Evolutionary conservation across 2,329 filamentous ascomycete genomes (phyloP), one percentile per base, ranked within the genome.

Genomic region (Aspergillus sp.): DNA sequence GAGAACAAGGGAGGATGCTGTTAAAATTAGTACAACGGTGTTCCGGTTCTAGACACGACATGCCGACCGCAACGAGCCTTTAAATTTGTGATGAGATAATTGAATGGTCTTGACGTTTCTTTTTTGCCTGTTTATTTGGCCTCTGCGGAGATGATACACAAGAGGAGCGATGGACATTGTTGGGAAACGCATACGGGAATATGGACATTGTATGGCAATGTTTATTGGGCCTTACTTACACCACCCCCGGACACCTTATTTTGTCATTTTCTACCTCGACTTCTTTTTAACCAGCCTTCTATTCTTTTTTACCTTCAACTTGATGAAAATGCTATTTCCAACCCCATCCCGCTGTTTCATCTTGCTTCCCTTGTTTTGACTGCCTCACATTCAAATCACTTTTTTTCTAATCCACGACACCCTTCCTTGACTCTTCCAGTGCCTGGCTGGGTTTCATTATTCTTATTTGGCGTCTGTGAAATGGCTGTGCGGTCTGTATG

Each of bases 1-100:
- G 85, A 90, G 68, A 83, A 85, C 70, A 93, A 96, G 84, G 67
- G 70, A 63, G 75, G 75, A 65, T 77, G 75, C 70, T 77, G 75
- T 67, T 77, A 76, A 63, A 31, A 65, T 52, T 45, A 40, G 17
- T 27, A 50, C 43, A 37, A 44, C 46, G 40, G 50, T 61, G 44
- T 57, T 58, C 57, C 52, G 52, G 45, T 55, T 58, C 58, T 58
- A 56, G 60, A 60, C 66, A 66, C 46, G 66, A 65, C 52, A 66
- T 64, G 64, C 66, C 66, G 65, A 66, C 63, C 63, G 70, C 67
- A 66, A 72, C 68, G 70, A 73, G 55, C 65, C 69, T 70, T 31
- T 72, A 68, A 65, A 69, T 71, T 70, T 73, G 67, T 68, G 66
- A 74, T 70, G 66, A 68, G 70, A 74, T 71, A 71, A 68, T 73